Conservation (phyloP, 2,329 filamentous ascomycete genomes). For the Aspergillus cejpii region DNA sequence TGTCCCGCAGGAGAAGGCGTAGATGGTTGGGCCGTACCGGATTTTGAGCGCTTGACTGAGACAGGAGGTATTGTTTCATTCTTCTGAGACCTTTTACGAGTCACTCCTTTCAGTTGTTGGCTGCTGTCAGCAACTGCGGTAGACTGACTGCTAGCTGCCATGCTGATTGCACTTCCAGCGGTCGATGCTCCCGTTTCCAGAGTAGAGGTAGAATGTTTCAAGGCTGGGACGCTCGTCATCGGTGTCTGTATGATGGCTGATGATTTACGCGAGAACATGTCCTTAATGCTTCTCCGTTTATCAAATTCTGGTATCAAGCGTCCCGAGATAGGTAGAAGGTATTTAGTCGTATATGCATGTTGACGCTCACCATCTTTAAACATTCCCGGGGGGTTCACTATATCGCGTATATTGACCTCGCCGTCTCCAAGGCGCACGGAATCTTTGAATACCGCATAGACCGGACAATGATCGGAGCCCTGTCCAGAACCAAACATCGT, state of each 20-base stretch:
- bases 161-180: not conserved
- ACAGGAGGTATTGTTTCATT: slow-evolving; percentile 22
- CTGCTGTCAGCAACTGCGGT: not conserved
- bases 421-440: slow-evolving; percentile 48
- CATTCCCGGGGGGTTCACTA: slow-evolving; percentile 69
- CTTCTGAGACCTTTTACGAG: slow-evolving; percentile 38
- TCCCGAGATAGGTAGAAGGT: slow-evolving; percentile 68
- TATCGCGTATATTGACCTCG: slow-evolving; percentile 55
- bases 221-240: not conserved
- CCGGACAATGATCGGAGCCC: slow-evolving; percentile 94
- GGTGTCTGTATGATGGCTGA: slow-evolving; percentile 17
- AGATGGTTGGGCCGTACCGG: slow-evolving; percentile 22
- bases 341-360: slow-evolving; percentile 58
- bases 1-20: slow-evolving; percentile 43
- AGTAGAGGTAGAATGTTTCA: not conserved
- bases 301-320: slow-evolving; percentile 84
- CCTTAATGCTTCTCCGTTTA: slow-evolving; percentile 74
- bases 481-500: slow-evolving; percentile 19
- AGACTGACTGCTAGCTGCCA: not conserved
- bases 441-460: slow-evolving; percentile 69
- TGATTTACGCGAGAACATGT: slow-evolving; percentile 73
- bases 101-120: slow-evolving; percentile 13
- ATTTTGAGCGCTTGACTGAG: slow-evolving; percentile 49
- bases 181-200: slow-evolving; percentile 3
- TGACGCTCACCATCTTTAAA: slow-evolving; percentile 62